Evolutionary conservation across 1,284 basidiomycete genomes (phyloP), one percentile per base, ranked within the genome.

Genomic region (Neotropicomus parvogracilis): DNA sequence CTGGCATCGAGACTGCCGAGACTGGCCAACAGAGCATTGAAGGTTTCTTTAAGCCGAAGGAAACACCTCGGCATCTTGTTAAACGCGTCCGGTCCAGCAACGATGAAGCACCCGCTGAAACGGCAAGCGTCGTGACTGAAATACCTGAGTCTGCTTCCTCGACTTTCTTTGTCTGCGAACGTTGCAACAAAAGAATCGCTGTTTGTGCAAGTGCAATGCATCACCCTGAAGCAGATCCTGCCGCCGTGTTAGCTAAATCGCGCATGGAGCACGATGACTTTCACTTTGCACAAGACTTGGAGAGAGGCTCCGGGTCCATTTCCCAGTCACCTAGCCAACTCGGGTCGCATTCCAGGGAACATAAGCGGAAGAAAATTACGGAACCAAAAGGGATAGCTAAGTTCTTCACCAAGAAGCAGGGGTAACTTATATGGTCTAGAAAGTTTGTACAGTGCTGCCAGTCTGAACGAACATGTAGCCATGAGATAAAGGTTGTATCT

Each of bases 21-120:
- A 70, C 72, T 2, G 94, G 94, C 1, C 94, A 97, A 65, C 79
- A 79, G 53, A 87, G 80, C 19, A 95, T 98, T 43, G 88, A 94
- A 62, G 81, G 83, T 0, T 99, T 97, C 70, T 83, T 98, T 42
- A 73, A 66, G 50, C 57, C 57, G 12, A 63, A 63, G 36, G 59
- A 62, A 39, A 54, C 55, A 6, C 48, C 64, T 28, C 56, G 10
- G 38, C 46, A 52, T 59, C 59, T 26, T 48, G 65, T 50, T 28
- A 54, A 61, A 53, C 58, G 74, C 46, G 45, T 65, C 27, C 48
- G 53, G 35, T 49, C 54, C 9, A 33, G 34, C 43, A 48, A 35
- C 29, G 40, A 46, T 6, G 44, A 21, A 20, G 46, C 21, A 11
- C 19, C 21, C 6, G 33, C 21, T 9, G 50, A 47, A n/a, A 37